phyloP scores from a whole-genome alignment of 169 alveolate genomes.

The Eimeria zaria region DNA sequence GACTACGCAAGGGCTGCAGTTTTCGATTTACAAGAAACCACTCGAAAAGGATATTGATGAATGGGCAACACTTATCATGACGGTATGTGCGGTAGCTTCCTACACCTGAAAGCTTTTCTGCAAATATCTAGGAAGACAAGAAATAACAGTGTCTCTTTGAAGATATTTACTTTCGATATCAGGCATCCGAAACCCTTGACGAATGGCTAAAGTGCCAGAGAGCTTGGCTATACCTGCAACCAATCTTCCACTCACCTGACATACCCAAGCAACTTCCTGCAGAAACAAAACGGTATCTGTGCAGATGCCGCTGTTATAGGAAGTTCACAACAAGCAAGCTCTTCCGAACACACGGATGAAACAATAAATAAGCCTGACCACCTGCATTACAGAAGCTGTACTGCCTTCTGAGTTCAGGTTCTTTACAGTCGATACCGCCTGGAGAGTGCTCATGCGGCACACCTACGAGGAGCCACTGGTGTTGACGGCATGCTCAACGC shows the following conservation, averaged over 20 bases:
- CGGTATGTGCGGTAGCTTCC: background rate
- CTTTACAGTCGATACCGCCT: slow-evolving; percentile 96
- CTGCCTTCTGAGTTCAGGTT: slow-evolving; percentile 91
- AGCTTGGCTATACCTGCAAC: slow-evolving; percentile 91
- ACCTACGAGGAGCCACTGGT: slow-evolving; percentile 92
- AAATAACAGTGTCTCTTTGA: background rate
- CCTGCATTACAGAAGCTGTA: slow-evolving; percentile 82
- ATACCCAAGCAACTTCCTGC: slow-evolving; percentile 91
- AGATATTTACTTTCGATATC: background rate
- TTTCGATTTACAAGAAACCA: slow-evolving; percentile 97
- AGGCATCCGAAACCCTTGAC: slow-evolving; percentile 86
- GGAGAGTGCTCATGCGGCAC: slow-evolving; percentile 94
- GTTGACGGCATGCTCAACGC: slow-evolving; percentile 90
- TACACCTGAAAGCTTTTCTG: background rate
- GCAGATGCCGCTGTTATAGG: background rate
- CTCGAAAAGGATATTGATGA: slow-evolving; percentile 96
- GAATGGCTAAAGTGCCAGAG: slow-evolving; percentile 90
- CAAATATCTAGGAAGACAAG: background rate
- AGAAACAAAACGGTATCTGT: slow-evolving; percentile 87
- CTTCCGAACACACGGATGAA: background rate
- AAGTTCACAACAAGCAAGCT: background rate
- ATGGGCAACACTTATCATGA: slow-evolving; percentile 89
- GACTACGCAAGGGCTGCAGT: slow-evolving; percentile 96
- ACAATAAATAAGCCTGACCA: background rate
- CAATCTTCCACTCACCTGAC: slow-evolving; percentile 93